Conservation (phyloP, 371 early-diverging fungal species). For the Modicella reniformis region DNA sequence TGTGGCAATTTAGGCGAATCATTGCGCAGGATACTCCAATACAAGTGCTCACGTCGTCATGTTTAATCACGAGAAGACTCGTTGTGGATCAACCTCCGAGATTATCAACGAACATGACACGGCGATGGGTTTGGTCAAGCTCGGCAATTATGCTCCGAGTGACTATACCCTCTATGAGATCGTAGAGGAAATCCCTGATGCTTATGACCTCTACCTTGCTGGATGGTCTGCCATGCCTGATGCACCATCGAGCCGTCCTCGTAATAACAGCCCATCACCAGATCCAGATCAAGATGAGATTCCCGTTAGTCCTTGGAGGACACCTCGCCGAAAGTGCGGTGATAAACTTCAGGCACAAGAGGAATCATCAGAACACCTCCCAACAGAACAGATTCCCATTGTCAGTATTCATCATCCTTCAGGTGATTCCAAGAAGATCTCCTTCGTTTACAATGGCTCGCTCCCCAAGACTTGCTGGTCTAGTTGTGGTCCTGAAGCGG, state of each 20-base stretch:
- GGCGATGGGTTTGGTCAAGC: slow-evolving; percentile 56
- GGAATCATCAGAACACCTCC: slow-evolving; percentile 10
- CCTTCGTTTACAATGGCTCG: slow-evolving; percentile 50
- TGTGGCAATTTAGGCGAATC: slow-evolving; percentile 53
- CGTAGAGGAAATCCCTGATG: slow-evolving; percentile 60
- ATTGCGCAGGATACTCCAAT: slow-evolving; percentile 55
- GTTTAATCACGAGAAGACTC: slow-evolving; percentile 60
- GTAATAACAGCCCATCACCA: neutral
- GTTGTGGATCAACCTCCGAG: slow-evolving; percentile 43
- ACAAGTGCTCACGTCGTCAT: slow-evolving; percentile 57
- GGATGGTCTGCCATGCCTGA: slow-evolving; percentile 56
- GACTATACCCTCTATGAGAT: slow-evolving; percentile 63
- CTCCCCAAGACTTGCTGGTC: slow-evolving; percentile 55
- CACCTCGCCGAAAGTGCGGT: slow-evolving; percentile 3
- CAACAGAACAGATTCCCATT: slow-evolving; percentile 34
- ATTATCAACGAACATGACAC: slow-evolving; percentile 53
- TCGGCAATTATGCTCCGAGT: slow-evolving; percentile 42
- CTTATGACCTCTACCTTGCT: slow-evolving; percentile 57
- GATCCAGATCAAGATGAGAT: neutral
- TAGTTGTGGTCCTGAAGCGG: slow-evolving; percentile 38
- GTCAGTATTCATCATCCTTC: slow-evolving; percentile 64
- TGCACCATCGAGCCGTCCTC: slow-evolving; percentile 32
- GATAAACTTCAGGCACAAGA: neutral
- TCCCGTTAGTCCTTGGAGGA: slow-evolving; percentile 21
- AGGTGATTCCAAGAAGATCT: slow-evolving; percentile 63